Evolutionary conservation across 75 land plant genomes (phyloP), one percentile per base, ranked within the genome.

Genomic region (Larix kaempferi): DNA sequence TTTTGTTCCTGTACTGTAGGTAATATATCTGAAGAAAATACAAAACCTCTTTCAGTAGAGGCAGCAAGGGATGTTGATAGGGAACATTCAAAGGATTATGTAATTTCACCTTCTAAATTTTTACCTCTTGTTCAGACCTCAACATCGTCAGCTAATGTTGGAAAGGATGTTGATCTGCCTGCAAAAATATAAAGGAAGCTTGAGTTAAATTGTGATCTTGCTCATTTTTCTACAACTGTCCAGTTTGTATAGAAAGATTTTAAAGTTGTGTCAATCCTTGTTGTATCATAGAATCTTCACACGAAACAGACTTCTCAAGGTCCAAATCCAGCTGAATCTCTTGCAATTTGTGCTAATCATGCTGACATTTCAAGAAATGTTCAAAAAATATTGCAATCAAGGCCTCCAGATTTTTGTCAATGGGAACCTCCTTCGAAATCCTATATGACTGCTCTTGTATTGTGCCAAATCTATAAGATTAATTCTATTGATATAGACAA

Each of bases 391-490:
- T 49, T 94, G 62, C 87, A 92, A 56, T 78, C 84, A 12, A 74
- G 77, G 69, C 71, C 74, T 80, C 66, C 82, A 25, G 78, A 85
- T 27, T 79, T 67, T 61, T 80, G 84, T 6, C 63, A 71, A 1
- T 89, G 90, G 89, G 78, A 80, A 62, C 88, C 86, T 65, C 87
- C 87, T 72, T 85, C 93, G 60, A 84, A 62, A 27, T 84, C 87
- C 22, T 95, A 94, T 69, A 89, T 93, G 91, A 93, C 69, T 37
- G 79, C 82, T 62, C 76, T 90, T 29, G 4, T 87, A 44, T 76
- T 83, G 27, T 92, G 92, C 77, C 87, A 90, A 67, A 55, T 84
- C 25, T 95, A 96, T 84, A 86, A 89, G 71, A 23, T 78, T 59
- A 57, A 74, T 15, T 78, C 84, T 1, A 88, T 33, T 71, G 94